Evolutionary conservation across 805 yeast species (phyloP).

Genomic region (Candida corydali): DNA sequence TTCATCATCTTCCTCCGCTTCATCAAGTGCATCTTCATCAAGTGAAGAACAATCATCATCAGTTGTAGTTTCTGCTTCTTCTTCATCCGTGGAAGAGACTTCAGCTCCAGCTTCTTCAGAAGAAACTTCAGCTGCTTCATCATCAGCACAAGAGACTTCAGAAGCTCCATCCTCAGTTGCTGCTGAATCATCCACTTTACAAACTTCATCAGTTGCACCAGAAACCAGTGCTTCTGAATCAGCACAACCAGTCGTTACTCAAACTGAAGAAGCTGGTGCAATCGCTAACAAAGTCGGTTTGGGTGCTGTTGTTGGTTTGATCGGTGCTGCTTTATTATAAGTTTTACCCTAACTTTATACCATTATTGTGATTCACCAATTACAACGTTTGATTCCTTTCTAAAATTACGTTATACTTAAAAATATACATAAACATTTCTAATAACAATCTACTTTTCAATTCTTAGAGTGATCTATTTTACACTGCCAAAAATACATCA

Average conservation of each 20-base stretch:
- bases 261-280: slow-evolving; percentile 23
- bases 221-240: slow-evolving; percentile 17
- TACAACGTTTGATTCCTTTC: too few relatives aligned
- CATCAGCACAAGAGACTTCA: slow-evolving; percentile 6
- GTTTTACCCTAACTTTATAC: too few relatives aligned
- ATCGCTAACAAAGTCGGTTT: slow-evolving; percentile 16
- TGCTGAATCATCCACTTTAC: slow-evolving; percentile 10
- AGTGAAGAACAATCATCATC: too few relatives aligned
- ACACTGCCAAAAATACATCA: too few relatives aligned
- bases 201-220: slow-evolving; percentile 14
- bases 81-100: slow-evolving; percentile 11
- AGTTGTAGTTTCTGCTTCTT: slow-evolving; percentile 11
- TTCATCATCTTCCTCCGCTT: slow-evolving; percentile 16
- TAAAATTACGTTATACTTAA: too few relatives aligned
- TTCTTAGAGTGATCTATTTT: too few relatives aligned
- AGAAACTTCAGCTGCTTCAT: slow-evolving; percentile 7
- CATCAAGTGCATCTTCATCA: slow-evolving; percentile 18
- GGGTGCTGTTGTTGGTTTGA: slow-evolving; percentile 36
- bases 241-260: slow-evolving; percentile 23
- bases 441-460: too few relatives aligned
- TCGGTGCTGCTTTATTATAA: slow-evolving; percentile 34
- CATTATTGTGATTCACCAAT: too few relatives aligned
- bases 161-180: slow-evolving; percentile 6
- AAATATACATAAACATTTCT: too few relatives aligned
- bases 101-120: slow-evolving; percentile 15